Base-by-base conservation (phyloP, 495 filamentous ascomycete species). In the Penicillium herquei region DNA sequence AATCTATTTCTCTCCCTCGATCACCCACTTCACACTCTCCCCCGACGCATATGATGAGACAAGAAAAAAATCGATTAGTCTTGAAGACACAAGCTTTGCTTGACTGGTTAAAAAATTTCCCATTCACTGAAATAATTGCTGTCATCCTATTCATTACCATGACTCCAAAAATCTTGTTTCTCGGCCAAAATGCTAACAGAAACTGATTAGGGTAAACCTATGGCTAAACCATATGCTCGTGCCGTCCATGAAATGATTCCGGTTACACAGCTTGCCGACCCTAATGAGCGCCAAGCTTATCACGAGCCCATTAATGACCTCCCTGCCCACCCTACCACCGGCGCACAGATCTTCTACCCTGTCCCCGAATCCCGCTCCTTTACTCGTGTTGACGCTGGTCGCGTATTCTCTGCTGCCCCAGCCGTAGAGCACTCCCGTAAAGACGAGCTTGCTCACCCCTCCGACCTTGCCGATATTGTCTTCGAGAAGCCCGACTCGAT, bases 271-370 rank as follows among this genome's bases (percentile, higher is more conserved):
- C 63, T 75, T 14, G 56, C 70, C 33, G 52, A 64, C 7, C 33
- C 66, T 7, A 58, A 59, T 46, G 35, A 60, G 63, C 57, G 53
- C 39, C 44, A 63, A 55, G 8, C 41, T 32, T 72, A 74, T 2
- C 91, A 95, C 67, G 94, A 98, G 78, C 78, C 87, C 44, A 93
- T 96, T 70, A 96, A 96, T 71, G 92, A 96, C 65, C 82, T 98
- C 7, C 87, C 87, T 52, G 85, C 91, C 31, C 92, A 97, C 72
- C 82, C 83, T 30, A 70, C 83, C 45, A 96, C 94, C 0, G 79
- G 81, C 45, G 81, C 87, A 52, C 94, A 98, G 74, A 82, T 96
- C 39, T 98, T 97, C 74, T 82, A 90, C 68, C 94, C 95, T 4
- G 84, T 87, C 44, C 88, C 94, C 9, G 94, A 98, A 71, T 96